Evolutionary conservation across 345 rosid genomes (phyloP).

Genomic region (Carallia pectinifolia): DNA sequence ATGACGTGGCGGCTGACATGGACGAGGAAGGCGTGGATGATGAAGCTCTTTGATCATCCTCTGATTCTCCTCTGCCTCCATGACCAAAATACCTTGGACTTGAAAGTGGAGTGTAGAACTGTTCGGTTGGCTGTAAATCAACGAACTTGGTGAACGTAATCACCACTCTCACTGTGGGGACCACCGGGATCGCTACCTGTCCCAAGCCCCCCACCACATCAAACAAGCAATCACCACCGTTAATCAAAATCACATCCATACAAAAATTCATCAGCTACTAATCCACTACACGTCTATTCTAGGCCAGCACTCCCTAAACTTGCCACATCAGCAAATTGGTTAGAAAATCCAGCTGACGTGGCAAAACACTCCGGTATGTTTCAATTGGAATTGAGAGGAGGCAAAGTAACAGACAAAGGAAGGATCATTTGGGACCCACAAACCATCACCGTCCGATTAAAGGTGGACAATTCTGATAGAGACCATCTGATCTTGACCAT

Average conservation of each 20-base stretch:
- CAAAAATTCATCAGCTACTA: too few relatives aligned
- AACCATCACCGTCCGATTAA: slow-evolving; percentile 16
- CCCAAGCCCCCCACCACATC: neutral
- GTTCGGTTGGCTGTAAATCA: slow-evolving; percentile 71
- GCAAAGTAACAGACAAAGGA: slow-evolving; percentile 12
- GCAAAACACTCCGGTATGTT: neutral
- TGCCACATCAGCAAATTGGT: neutral
- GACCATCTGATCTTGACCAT: neutral
- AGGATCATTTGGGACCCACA: slow-evolving; percentile 24
- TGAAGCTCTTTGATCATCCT: slow-evolving; percentile 45
- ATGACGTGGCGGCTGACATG: slow-evolving; percentile 29
- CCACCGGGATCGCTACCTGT: slow-evolving; percentile 98
- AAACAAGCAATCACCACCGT: neutral
- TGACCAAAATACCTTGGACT: slow-evolving; percentile 57
- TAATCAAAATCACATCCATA: slow-evolving; percentile 4
- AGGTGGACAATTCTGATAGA: neutral
- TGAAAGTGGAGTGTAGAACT: slow-evolving; percentile 88
- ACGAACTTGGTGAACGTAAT: slow-evolving; percentile 91
- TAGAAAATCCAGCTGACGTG: slow-evolving; percentile 6
- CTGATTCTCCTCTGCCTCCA: slow-evolving; percentile 28
- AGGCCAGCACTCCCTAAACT: neutral
- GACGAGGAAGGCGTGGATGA: slow-evolving; percentile 34
- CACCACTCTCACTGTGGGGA: slow-evolving; percentile 92
- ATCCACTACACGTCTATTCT: too few relatives aligned
- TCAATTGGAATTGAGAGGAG: too few relatives aligned